phyloP scores from a whole-genome alignment of 495 filamentous ascomycete species.

The Podospora didyma region DNA sequence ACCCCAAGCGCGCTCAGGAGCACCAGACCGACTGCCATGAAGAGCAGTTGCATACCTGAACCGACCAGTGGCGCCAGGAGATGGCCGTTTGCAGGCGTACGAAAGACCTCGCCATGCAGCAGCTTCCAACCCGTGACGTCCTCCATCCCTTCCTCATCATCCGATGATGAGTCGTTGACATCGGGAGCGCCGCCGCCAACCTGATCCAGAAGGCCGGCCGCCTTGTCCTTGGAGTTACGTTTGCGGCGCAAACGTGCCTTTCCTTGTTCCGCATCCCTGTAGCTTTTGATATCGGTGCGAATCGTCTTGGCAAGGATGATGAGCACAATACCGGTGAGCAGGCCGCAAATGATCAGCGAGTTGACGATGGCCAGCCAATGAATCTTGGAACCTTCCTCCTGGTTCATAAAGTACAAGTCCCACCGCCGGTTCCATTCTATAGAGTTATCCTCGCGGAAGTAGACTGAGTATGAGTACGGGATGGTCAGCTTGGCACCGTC shows the following conservation, averaged over 20 bases:
- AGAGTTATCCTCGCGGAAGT: conserved; percentile 79
- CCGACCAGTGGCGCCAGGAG: conserved; percentile 83
- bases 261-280: conserved; percentile 59
- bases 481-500: conserved; percentile 71
- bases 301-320: conserved; percentile 84
- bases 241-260: conserved; percentile 27
- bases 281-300: conserved; percentile 72
- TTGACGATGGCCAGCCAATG: conserved; percentile 94
- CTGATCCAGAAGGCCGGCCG: conserved; percentile 63
- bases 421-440: conserved; percentile 86
- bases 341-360: conserved; percentile 78
- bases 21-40: conserved; percentile 77
- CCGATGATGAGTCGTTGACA: conserved; percentile 60
- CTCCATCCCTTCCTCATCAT: conserved; percentile 75
- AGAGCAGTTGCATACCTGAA: conserved; percentile 84
- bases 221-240: conserved; percentile 41
- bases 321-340: conserved; percentile 78
- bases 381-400: conserved; percentile 77
- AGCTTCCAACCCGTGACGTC: conserved; percentile 92
- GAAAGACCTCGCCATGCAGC: conserved; percentile 93
- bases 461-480: conserved; percentile 89
- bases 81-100: conserved; percentile 67
- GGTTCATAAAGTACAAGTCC: conserved; percentile 92
- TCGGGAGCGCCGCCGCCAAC: conserved; percentile 53
- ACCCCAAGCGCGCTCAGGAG: conserved; percentile 78